A percentile compares a stretch with the other conserved stretches of the same genome.
phyloP scores from a whole-genome alignment of 768 basidiomycete species.

The Trametes maxima region DNA sequence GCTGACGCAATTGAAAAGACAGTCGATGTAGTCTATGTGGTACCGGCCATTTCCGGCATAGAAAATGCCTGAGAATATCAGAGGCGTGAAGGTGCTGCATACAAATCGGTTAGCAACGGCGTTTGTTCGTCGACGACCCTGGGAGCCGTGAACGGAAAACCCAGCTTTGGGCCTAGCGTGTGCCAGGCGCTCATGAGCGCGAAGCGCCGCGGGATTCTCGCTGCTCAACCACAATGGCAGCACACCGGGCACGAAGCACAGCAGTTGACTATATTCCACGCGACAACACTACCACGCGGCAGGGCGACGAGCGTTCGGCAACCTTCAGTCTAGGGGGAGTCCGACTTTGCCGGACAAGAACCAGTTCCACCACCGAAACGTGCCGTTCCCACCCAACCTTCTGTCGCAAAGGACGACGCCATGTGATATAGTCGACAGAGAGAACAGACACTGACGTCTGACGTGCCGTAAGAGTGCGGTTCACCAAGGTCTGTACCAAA shows the following conservation, averaged over 20 bases:
- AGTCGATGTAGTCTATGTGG: constrained; percentile 74
- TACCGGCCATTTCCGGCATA: constrained; percentile 80
- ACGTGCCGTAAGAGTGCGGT: no score
- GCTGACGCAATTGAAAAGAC: constrained; percentile 75
- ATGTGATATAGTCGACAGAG: not conserved
- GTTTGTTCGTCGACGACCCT: not conserved
- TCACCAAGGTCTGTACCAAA: no score
- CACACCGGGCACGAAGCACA: no score
- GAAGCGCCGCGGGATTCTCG: no score
- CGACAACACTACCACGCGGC: no score
- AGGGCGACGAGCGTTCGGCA: no score
- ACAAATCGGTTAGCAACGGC: not conserved
- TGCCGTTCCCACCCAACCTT: no score
- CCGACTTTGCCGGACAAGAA: no score
- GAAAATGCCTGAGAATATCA: constrained; percentile 78
- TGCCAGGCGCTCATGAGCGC: not conserved
- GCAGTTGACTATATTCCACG: no score
- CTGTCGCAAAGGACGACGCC: not conserved
- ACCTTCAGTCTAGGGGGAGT: no score
- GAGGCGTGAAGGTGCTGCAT: constrained; percentile 70
- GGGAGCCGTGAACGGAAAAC: not conserved
- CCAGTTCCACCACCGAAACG: no score
- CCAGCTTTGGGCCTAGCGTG: not conserved
- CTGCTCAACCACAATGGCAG: no score
- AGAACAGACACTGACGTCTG: not conserved